Base-by-base conservation (phyloP, 129 eudicot genomes). In the Flaveria brownii region DNA sequence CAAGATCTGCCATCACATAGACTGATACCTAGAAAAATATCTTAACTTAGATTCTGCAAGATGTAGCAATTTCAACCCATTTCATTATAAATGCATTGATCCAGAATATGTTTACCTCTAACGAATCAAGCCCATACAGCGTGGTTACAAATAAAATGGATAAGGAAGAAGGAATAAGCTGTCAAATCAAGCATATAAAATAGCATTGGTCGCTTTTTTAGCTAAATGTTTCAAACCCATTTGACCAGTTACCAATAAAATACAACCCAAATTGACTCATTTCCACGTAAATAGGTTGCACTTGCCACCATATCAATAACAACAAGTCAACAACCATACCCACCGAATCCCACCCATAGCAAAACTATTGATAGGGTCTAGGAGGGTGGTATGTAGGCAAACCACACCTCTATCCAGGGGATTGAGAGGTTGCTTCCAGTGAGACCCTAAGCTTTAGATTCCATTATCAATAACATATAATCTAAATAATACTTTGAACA, bases 401-500 rank as follows among this genome's bases (percentile, higher is more conserved):
- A 30, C 36, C 36, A 30, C 36, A 30, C 36, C 36, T 30, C 36
- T 30, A 30, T 30, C 36, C 36, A 30, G 5, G 33, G 36, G 36
- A 30, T 30, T 30, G 5, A 30, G 36, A 30, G 5, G 5, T 30
- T 30, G 36, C 36, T 28, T 28, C 33, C 0, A 28, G 33, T 28
- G 33, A 28, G 33, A 28, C 33, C 33, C 33, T 28, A 4, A 4
- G 4, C 33, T 28, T 28, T 28, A 28, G 36, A 30, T 30, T 30
- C 36, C 36, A 30, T 30, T 30, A 10, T 20, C 65, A 59, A 25
- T 23, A 59, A 25, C 67, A 26, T 26, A 25, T 1, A 61, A 5
- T 11, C 16, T 13, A 49, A 71, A 50, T 43, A 75, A 60, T 72
- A 79, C 69, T 26, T 7, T 52, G 72, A 13, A 39, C 47, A 47